phyloP scores from a whole-genome alignment of 2,329 filamentous ascomycete genomes.

The Aspergillus pseudonomiae region DNA sequence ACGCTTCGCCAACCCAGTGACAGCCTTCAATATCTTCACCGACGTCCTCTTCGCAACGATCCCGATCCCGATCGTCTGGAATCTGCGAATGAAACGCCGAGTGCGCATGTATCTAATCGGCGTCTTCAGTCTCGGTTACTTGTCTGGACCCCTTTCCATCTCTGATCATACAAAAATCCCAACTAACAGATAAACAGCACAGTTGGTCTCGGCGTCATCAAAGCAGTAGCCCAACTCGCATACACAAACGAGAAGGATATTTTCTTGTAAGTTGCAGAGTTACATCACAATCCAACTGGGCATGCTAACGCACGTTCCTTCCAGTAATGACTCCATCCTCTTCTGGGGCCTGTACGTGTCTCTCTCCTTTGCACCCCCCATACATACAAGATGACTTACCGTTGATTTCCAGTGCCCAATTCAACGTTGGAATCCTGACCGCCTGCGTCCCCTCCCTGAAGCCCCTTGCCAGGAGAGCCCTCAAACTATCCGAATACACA shows the following conservation, averaged over 20 bases:
- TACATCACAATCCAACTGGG: neutral
- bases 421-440: slow-evolving; percentile 9
- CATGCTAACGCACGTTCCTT: neutral
- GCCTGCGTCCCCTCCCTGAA: slow-evolving; percentile 7
- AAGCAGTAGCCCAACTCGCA: neutral
- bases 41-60: slow-evolving; percentile 10
- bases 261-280: neutral
- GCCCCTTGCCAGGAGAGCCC: neutral
- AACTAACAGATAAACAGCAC: neutral
- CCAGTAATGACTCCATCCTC: slow-evolving; percentile 5
- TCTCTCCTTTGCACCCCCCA: too few species aligned
- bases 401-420: neutral
- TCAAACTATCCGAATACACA: slow-evolving; percentile 7
- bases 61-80: slow-evolving; percentile 11
- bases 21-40: slow-evolving; percentile 10
- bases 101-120: slow-evolving; percentile 6
- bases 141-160: neutral
- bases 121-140: slow-evolving; percentile 9
- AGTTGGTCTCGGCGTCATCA: slow-evolving; percentile 4
- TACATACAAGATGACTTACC: neutral
- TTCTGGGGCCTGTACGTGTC: slow-evolving; percentile 8
- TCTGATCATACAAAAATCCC: neutral
- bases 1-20: neutral
- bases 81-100: slow-evolving; percentile 7
- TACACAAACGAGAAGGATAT: neutral